Evolutionary conservation across 108 stramenopile genomes (phyloP).

Genomic region (Fragilaria crotonensis): DNA sequence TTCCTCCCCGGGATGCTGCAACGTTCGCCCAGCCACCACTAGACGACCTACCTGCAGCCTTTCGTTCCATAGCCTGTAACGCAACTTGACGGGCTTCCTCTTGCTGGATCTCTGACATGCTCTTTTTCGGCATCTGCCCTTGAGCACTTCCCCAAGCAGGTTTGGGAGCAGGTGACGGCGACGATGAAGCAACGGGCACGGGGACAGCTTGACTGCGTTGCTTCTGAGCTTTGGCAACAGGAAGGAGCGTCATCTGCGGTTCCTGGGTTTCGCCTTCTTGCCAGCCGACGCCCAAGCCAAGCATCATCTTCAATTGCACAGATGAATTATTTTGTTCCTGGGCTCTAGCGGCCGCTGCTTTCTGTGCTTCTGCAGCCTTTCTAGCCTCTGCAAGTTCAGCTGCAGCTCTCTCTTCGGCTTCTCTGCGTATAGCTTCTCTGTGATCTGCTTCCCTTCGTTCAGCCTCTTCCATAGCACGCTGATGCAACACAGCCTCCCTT

Average conservation of each 20-base stretch:
- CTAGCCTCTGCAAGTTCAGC: conserved; percentile 24
- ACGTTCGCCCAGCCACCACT: conserved; percentile 84
- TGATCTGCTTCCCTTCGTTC: background rate
- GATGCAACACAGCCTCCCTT: conserved; percentile 10
- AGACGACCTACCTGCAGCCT: conserved; percentile 13
- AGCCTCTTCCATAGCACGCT: conserved; percentile 3
- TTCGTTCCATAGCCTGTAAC: conserved; percentile 44
- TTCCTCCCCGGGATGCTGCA: conserved; percentile 55
- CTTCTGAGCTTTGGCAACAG: background rate
- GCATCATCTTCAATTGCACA: conserved; percentile 83
- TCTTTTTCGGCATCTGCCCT: conserved; percentile 33
- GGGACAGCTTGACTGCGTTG: conserved; percentile 8
- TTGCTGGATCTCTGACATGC: conserved; percentile 85
- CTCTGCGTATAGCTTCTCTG: conserved; percentile 11
- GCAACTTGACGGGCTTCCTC: conserved; percentile 79
- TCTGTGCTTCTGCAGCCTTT: conserved; percentile 14
- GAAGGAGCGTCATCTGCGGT: conserved; percentile 26
- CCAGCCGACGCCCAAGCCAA: conserved; percentile 63
- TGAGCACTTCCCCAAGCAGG: conserved; percentile 73
- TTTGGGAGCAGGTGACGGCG: conserved; percentile 28
- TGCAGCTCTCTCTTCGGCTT: conserved; percentile 25
- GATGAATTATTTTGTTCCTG: conserved; percentile 49
- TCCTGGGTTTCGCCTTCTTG: conserved; percentile 27
- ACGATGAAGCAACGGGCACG: conserved; percentile 22
- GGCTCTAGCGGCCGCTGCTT: conserved; percentile 11